phyloP scores from a whole-genome alignment of 345 rosid genomes.

The Lagerstroemia speciosa region DNA sequence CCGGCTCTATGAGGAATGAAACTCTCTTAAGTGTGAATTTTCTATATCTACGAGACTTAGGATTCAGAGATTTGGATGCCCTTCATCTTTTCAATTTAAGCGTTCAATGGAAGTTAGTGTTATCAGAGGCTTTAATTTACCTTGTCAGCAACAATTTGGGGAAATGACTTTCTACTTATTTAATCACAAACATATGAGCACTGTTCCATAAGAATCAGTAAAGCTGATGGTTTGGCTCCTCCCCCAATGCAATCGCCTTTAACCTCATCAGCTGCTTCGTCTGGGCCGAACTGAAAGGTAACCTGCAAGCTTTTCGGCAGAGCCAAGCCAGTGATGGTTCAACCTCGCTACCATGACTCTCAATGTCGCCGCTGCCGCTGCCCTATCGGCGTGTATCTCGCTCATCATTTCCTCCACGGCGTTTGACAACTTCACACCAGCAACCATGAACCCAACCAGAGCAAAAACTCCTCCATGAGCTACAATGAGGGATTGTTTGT shows the following conservation, averaged over 20 bases:
- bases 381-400: constrained; percentile 61
- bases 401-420: constrained; percentile 54
- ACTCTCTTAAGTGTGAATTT: too few relatives aligned
- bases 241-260: too few relatives aligned
- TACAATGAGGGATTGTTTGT: constrained; percentile 39
- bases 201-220: too few relatives aligned
- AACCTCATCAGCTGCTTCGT: background rate
- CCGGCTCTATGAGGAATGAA: too few relatives aligned
- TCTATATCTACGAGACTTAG: too few relatives aligned
- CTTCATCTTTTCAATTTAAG: background rate
- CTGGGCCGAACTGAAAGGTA: background rate
- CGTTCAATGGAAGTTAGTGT: too few relatives aligned
- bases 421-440: constrained; percentile 35
- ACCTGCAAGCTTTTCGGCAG: background rate
- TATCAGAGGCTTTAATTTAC: too few relatives aligned
- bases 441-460: constrained; percentile 40
- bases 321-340: constrained; percentile 24
- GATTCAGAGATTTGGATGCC: background rate
- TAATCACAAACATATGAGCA: too few relatives aligned
- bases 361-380: constrained; percentile 35
- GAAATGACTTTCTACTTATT: too few relatives aligned
- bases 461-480: constrained; percentile 38
- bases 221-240: too few relatives aligned
- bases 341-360: constrained; percentile 64
- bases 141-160: too few relatives aligned